Conservation (phyloP, 768 basidiomycete genomes). For the Trametes sanguinea region DNA sequence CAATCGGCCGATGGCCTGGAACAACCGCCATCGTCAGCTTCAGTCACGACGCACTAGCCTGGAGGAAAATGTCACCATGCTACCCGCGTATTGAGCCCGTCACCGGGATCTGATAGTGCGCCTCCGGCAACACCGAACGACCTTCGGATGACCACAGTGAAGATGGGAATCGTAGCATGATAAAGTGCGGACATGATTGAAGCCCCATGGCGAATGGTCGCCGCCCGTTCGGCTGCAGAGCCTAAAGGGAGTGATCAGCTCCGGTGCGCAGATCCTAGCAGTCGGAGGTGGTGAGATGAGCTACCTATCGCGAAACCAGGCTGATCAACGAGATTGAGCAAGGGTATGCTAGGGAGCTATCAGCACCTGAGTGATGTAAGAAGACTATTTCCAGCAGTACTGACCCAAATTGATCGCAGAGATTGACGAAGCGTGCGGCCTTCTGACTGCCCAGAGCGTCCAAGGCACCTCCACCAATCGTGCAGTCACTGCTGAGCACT, state of each 20-base stretch:
- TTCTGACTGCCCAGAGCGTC: slow-evolving; percentile 22
- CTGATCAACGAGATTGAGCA: slow-evolving; percentile 24
- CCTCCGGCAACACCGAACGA: slow-evolving; percentile 24
- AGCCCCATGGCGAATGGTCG: slow-evolving; percentile 19
- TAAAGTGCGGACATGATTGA: slow-evolving; percentile 22
- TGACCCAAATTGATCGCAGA: slow-evolving; percentile 24
- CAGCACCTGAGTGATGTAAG: neutral
- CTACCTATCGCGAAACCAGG: slow-evolving; percentile 22
- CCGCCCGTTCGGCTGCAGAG: slow-evolving; percentile 19
- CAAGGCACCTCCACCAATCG: slow-evolving; percentile 16
- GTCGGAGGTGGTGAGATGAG: neutral
- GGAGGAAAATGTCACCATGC: slow-evolving; percentile 12
- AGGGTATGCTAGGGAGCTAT: slow-evolving; percentile 8
- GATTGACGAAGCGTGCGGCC: slow-evolving; percentile 22
- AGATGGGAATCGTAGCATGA: slow-evolving; percentile 17
- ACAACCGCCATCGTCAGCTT: too few species aligned
- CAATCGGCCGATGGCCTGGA: slow-evolving; percentile 24
- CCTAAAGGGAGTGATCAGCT: neutral
- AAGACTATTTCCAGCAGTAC: neutral
- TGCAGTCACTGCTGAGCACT: slow-evolving; percentile 20
- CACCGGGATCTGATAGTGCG: slow-evolving; percentile 17
- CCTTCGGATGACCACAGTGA: slow-evolving; percentile 20
- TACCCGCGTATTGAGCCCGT: slow-evolving; percentile 18
- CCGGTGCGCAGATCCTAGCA: too few species aligned
- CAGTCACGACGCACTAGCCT: too few species aligned